Conservation (phyloP, 2,329 filamentous ascomycete species). For the Ophiocordyceps sinensis region DNA sequence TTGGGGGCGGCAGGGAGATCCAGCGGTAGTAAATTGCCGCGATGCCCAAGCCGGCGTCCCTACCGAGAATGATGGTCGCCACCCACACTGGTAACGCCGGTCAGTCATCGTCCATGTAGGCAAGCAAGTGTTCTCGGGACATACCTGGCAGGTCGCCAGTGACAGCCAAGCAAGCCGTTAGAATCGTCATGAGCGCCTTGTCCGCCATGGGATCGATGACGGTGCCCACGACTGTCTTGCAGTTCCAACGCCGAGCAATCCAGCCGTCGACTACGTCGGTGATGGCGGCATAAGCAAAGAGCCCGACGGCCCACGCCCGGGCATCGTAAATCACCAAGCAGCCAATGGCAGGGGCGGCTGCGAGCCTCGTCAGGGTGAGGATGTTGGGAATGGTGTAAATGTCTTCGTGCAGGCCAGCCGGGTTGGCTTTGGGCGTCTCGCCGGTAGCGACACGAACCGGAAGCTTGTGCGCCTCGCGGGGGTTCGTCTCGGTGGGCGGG, state of each 20-base stretch:
- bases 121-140: conserved; percentile 12
- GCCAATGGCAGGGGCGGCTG: conserved; percentile 71
- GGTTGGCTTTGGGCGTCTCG: neutral
- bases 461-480: too few relatives aligned
- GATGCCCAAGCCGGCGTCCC: conserved; percentile 70
- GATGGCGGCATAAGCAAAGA: conserved; percentile 87
- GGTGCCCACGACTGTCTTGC: conserved; percentile 86
- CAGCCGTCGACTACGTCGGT: conserved; percentile 90
- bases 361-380: conserved; percentile 72
- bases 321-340: conserved; percentile 79
- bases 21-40: conserved; percentile 91
- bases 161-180: conserved; percentile 71
- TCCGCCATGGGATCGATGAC: conserved; percentile 96
- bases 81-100: conserved; percentile 50
- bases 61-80: conserved; percentile 76
- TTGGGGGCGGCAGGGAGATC: conserved; percentile 84
- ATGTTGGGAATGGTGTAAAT: conserved; percentile 96
- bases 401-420: conserved; percentile 50
- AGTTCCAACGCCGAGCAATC: conserved; percentile 76
- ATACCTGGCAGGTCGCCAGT: conserved; percentile 69
- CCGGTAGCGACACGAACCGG: neutral
- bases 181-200: conserved; percentile 86
- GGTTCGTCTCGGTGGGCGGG: too few relatives aligned
- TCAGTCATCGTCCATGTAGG: neutral
- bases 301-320: conserved; percentile 59